These are phyloP conservation scores for Coriaria nepalensis DNA, from an alignment of 306 rosid species.

Conservation along the genomic window DNA sequence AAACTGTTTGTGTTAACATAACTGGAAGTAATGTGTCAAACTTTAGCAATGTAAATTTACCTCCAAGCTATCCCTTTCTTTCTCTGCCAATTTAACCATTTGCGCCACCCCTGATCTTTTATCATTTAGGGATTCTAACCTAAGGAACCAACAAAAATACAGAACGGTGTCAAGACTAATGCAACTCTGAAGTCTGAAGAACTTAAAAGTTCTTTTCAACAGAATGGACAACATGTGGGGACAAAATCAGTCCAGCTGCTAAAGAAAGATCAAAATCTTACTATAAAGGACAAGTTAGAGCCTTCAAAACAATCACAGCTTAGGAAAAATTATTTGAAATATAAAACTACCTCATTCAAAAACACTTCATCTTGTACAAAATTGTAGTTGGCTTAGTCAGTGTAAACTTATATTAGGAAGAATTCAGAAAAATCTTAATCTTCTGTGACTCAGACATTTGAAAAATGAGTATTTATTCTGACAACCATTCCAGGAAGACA, in stretches of 20 bases:
- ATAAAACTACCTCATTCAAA: too few relatives aligned
- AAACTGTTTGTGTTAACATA: conserved; percentile 1
- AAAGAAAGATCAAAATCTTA: background rate
- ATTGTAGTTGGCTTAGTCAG: too few relatives aligned
- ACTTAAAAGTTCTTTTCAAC: too few relatives aligned
- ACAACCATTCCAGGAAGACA: conserved; percentile 6
- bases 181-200: too few relatives aligned
- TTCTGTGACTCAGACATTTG: too few relatives aligned
- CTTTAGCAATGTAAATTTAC: conserved; percentile 25
- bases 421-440: too few relatives aligned
- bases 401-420: too few relatives aligned
- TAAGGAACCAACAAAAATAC: conserved; percentile 23
- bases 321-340: too few relatives aligned
- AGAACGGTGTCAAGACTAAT: background rate
- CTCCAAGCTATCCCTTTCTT: conserved; percentile 92
- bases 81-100: conserved; percentile 96
- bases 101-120: conserved; percentile 86
- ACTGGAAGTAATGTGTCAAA: conserved; percentile 2
- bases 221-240: background rate
- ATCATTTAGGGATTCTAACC: conserved; percentile 82
- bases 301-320: too few relatives aligned
- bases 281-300: background rate
- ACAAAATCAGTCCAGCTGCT: background rate
- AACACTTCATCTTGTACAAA: too few relatives aligned
- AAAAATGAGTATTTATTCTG: too few relatives aligned